Base-by-base conservation (phyloP, 306 rosid species). In the Phaseolus lunatus region DNA sequence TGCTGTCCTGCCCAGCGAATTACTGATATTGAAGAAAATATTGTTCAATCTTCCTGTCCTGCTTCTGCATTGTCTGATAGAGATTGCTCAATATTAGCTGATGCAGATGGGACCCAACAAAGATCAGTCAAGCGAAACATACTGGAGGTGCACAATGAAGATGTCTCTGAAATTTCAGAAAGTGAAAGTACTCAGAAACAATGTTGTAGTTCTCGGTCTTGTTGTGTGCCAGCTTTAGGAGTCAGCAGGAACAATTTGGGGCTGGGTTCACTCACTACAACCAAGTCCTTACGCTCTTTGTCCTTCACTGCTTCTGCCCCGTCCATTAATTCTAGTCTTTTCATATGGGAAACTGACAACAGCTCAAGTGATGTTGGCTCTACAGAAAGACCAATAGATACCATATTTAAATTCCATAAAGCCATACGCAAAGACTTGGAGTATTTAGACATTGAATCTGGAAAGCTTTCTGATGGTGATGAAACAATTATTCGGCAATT, bases 341-440 rank as follows among this genome's bases (percentile, higher is more conserved):
- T 96, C 65, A 64, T 87, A 44, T 92, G 99, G 97, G 99, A 96
- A 89, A 84, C 92, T 18, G 99, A 96, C 72, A 81, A 70, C 83
- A 81, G 83, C 80, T 79, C 87, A 27, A 86, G 84, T 84, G 94
- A 88, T 78, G 70, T 80, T 81, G 91, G 88, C 45, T 78, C 88
- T 78, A 90, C 93, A 83, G 99, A 89, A 82, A 87, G 97, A 50
- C 99, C 99, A 50, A 96, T 96, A 62, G 99, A 96, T 87, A 96
- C 97, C 70, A 96, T 96, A 79, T 96, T 96, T 87, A 92, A 96
- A 84, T 96, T 96, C 84, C 99, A 96, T 76, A 96, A 89, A 87
- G 99, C 99, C 69, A 96, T 96, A 82, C 92, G 89, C 81, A 96
- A 92, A 86, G 99, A 96, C 86, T 84, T 96, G 87, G 99, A 96